Conservation (phyloP, 148 eudicot species). For the Nepenthes mirabilis region DNA sequence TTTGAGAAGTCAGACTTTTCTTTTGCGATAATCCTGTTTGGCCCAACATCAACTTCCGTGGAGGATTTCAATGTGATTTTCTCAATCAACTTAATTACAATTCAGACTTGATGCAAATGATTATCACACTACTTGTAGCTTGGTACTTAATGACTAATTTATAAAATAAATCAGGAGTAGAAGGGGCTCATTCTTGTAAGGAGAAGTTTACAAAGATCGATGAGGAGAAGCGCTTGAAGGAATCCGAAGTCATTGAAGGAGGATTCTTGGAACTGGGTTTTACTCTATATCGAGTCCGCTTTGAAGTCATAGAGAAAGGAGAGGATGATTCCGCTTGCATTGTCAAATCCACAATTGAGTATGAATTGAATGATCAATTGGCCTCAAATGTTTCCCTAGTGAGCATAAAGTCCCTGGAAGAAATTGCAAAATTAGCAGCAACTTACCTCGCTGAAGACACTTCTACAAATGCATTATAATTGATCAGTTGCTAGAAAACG, state of each 20-base stretch:
- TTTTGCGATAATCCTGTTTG: too few species aligned
- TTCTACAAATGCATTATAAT: background rate
- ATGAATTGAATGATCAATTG: slow-evolving; percentile 32
- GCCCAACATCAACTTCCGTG: too few species aligned
- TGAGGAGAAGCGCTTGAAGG: slow-evolving; percentile 33
- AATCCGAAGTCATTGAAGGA: slow-evolving; percentile 45
- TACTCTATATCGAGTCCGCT: slow-evolving; percentile 20
- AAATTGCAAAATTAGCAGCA: slow-evolving; percentile 3
- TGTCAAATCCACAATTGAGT: slow-evolving; percentile 34
- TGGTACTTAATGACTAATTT: too few species aligned
- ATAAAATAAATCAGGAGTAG: slow-evolving; percentile 1
- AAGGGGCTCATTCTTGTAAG: slow-evolving; percentile 22
- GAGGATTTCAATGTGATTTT: too few species aligned
- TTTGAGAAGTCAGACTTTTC: too few species aligned
- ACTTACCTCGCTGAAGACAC: slow-evolving; percentile 1
- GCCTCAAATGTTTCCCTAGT: slow-evolving; percentile 22
- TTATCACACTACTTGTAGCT: too few species aligned
- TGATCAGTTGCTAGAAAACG: too few species aligned
- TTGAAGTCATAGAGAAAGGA: slow-evolving; percentile 29
- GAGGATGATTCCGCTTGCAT: slow-evolving; percentile 14
- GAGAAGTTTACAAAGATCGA: slow-evolving; percentile 43
- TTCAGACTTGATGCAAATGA: too few species aligned
- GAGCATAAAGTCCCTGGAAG: slow-evolving; percentile 21
- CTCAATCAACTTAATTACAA: too few species aligned
- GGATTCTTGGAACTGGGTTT: slow-evolving; percentile 43